These are phyloP conservation scores for Sporisorium graminicola DNA, from an alignment of 1,284 basidiomycete genomes.

Conservation along the genomic window DNA sequence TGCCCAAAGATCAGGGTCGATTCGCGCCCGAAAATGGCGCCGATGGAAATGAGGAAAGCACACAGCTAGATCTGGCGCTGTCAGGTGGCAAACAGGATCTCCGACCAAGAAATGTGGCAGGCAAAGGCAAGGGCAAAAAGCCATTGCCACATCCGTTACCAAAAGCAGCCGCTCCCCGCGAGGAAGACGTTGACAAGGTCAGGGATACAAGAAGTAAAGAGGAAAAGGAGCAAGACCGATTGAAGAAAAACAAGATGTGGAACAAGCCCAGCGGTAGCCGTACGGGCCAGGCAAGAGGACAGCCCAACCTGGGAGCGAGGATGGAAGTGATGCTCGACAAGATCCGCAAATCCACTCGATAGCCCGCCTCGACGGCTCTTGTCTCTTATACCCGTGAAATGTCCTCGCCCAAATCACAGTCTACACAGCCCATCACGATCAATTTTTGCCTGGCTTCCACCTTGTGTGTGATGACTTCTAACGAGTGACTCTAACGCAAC, in stretches of 20 bases:
- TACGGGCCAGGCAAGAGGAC: conserved; percentile 58
- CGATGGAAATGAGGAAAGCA: conserved; percentile 6
- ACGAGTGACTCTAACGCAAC: conserved; percentile 17
- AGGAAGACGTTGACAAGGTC: conserved; percentile 8
- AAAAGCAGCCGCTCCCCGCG: background rate
- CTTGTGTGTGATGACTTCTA: background rate
- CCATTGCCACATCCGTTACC: conserved; percentile 47
- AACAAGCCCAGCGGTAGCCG: conserved; percentile 60
- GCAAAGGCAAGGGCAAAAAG: conserved; percentile 29
- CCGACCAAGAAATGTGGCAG: conserved; percentile 17
- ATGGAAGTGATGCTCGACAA: conserved; percentile 68
- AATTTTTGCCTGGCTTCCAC: background rate
- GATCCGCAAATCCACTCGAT: conserved; percentile 48
- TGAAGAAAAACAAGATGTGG: conserved; percentile 59
- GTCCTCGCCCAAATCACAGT: background rate
- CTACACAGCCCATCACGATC: background rate
- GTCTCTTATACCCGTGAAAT: conserved; percentile 23
- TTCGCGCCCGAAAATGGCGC: conserved; percentile 57
- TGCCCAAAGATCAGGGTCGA: conserved; percentile 42
- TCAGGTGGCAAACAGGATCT: conserved; percentile 41
- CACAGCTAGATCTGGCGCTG: conserved; percentile 10
- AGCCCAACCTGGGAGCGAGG: conserved; percentile 65
- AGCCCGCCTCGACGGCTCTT: background rate
- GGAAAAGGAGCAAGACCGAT: conserved; percentile 55
- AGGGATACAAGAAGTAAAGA: conserved; percentile 50